These are phyloP conservation scores for Suillus americanus DNA, from an alignment of 768 basidiomycete genomes.

Conservation along the genomic window DNA sequence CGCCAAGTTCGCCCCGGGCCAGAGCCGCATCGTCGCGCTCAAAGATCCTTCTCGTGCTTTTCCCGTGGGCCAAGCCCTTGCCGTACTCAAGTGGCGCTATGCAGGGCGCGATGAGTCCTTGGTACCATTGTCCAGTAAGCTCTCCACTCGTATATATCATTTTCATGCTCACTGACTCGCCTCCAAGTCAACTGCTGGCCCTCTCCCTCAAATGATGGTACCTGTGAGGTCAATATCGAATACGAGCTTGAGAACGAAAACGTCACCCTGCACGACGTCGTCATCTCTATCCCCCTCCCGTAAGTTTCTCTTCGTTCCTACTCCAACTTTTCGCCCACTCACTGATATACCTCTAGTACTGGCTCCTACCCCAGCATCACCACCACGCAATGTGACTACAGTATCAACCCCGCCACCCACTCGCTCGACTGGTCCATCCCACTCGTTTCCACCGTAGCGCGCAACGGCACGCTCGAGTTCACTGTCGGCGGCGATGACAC, in stretches of 20 bases:
- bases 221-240: conserved; percentile 93
- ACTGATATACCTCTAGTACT: conserved; percentile 39
- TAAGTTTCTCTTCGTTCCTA: conserved; percentile 38
- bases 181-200: conserved; percentile 94
- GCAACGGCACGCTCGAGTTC: conserved; percentile 89
- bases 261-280: conserved; percentile 78
- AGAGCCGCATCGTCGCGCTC: conserved; percentile 69
- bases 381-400: conserved; percentile 69
- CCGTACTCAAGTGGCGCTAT: conserved; percentile 93
- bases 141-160: conserved; percentile 3
- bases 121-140: conserved; percentile 87
- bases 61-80: conserved; percentile 83
- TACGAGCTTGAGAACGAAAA: conserved; percentile 91
- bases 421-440: conserved; percentile 86
- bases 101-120: conserved; percentile 88
- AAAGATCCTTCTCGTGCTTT: conserved; percentile 83
- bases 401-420: conserved; percentile 76
- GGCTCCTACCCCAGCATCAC: conserved; percentile 87
- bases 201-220: conserved; percentile 87
- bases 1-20: conserved; percentile 74
- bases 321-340: background rate
- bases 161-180: background rate
- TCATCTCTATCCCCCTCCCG: conserved; percentile 93
- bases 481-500: conserved; percentile 81
- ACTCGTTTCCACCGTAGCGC: conserved; percentile 57